phyloP scores from a whole-genome alignment of 495 filamentous ascomycete genomes.

The Penicillium argentinense region DNA sequence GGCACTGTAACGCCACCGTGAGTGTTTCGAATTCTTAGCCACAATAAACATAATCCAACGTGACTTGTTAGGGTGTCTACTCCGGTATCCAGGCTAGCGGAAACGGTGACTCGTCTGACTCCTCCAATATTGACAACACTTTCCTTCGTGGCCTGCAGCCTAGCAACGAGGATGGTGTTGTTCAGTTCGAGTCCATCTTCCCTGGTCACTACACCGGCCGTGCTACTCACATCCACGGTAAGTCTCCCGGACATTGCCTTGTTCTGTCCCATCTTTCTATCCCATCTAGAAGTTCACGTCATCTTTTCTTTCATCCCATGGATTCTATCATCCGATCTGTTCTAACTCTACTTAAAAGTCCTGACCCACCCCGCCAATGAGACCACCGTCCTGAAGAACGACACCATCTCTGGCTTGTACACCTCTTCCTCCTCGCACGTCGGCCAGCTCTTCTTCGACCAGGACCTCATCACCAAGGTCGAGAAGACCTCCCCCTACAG shows the following conservation, averaged over 20 bases:
- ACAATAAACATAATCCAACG: conserved; percentile 14
- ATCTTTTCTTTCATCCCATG: too few species aligned
- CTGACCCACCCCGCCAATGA: conserved; percentile 38
- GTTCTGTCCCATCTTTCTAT: too few species aligned
- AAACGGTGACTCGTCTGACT: conserved; percentile 45
- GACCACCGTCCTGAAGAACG: conserved; percentile 29
- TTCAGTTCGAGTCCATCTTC: conserved; percentile 51
- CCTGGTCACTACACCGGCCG: conserved; percentile 55
- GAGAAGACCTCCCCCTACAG: conserved; percentile 53
- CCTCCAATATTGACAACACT: conserved; percentile 42
- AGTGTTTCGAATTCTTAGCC: conserved; percentile 10
- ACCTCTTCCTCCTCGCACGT: conserved; percentile 45
- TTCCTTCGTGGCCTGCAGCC: conserved; percentile 53
- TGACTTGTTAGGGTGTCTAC: conserved; percentile 49
- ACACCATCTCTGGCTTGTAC: conserved; percentile 34
- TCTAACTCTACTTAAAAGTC: conserved; percentile 14
- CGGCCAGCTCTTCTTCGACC: conserved; percentile 64
- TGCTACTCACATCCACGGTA: conserved; percentile 37
- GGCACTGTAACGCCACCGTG: conserved; percentile 53
- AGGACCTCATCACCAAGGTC: conserved; percentile 47
- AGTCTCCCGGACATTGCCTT: background rate
- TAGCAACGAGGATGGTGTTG: conserved; percentile 49
- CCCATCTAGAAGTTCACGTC: too few species aligned
- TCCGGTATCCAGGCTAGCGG: conserved; percentile 53
- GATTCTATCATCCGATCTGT: background rate